These are phyloP conservation scores for Chlorella vulgaris DNA, from an alignment of 139 green algal species.

Conservation along the genomic window DNA sequence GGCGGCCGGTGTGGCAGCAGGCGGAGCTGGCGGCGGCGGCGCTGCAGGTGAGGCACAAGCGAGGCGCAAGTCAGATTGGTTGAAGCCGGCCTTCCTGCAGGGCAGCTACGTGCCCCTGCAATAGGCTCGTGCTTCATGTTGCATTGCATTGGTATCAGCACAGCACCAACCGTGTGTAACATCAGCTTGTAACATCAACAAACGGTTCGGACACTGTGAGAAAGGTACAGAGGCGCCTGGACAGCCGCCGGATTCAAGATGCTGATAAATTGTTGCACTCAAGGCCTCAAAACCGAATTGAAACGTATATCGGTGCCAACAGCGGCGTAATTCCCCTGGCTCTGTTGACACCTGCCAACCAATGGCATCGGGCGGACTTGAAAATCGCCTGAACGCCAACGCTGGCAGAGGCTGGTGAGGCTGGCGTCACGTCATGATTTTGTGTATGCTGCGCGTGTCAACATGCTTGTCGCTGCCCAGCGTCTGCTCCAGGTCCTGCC, in stretches of 20 bases:
- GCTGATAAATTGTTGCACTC: no score
- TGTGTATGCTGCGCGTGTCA: conserved; percentile 66
- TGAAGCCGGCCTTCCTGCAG: not conserved
- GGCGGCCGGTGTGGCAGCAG: no score
- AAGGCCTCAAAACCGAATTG: no score
- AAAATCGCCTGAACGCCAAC: not conserved
- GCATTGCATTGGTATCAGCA: not conserved
- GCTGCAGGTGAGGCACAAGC: not conserved
- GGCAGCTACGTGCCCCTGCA: not conserved
- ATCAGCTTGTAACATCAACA: no score
- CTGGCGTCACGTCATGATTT: not conserved
- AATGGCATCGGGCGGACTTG: not conserved
- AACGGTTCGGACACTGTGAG: no score
- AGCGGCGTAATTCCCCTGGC: no score
- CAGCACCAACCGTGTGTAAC: no score
- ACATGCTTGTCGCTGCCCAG: conserved; percentile 52
- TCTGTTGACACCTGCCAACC: no score
- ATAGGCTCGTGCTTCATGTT: not conserved
- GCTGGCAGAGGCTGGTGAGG: not conserved
- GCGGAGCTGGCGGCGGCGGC: no score
- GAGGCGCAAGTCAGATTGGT: not conserved
- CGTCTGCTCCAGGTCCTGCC: conserved; percentile 73
- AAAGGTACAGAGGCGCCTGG: no score
- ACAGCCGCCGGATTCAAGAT: no score
- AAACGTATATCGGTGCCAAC: no score